Base-by-base conservation (phyloP, 306 rosid genomes). In the Cucurbita maxima region DNA sequence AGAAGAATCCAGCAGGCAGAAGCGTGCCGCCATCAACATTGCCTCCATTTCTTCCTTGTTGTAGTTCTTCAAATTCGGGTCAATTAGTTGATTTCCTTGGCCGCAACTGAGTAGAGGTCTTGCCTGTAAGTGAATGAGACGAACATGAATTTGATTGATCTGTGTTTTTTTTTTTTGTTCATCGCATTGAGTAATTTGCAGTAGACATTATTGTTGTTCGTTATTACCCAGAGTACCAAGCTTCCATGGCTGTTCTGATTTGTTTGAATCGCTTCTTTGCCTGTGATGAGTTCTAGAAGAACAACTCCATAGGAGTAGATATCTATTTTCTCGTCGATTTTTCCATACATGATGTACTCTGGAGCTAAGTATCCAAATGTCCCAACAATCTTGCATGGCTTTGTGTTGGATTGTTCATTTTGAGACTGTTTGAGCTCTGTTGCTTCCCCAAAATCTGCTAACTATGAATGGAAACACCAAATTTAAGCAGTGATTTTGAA, bases 251-350 rank as follows among this genome's bases (percentile, higher is more conserved):
- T 75, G 67, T 64, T 77, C 72, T 52, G 75, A 60, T 82, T 66
- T 11, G 52, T 75, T 64, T 84, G 80, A 59, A 82, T 82, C 18
- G 88, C 88, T 67, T 84, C 85, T 47, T 84, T 84, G 15, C 85
- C 85, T 8, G 88, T 82, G 75, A 84, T 77, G 76, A 84, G 83
- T 63, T 84, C 88, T 38, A 84, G 71, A 56, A 84, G 85, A 73
- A 84, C 84, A 67, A 84, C 85, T 58, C 88, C 85, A 71, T 71
- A 84, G 15, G 85, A 84, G 78, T 84, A 84, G 45, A 84, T 83
- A 51, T 84, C 83, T 63, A 80, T 82, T 81, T 84, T 84, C 58
- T 84, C 88, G 75, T 84, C 84, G 51, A 84, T 58, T 56, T 68
- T 79, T 51, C 85, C 85, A 60, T 77, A 82, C 88, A 81, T 81